Evolutionary conservation across 495 filamentous ascomycete species (phyloP).

Genomic region (Trichocladium antarcticum): DNA sequence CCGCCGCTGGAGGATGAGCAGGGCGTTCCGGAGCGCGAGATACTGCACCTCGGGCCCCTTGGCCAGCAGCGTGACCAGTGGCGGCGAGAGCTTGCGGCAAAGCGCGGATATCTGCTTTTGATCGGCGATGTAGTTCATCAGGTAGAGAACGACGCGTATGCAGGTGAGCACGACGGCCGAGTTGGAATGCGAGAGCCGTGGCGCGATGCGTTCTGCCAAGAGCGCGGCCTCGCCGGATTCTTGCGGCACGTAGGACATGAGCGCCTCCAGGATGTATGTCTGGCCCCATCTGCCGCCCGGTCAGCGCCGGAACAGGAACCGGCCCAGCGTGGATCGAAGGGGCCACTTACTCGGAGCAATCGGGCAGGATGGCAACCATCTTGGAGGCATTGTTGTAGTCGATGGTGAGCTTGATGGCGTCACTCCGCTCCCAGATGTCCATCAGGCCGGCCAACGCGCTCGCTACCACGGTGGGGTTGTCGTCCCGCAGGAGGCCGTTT

Average conservation of each 20-base stretch:
- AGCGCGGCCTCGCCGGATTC: conserved; percentile 77
- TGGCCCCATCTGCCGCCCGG: conserved; percentile 72
- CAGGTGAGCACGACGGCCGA: conserved; percentile 93
- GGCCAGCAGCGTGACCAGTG: conserved; percentile 86
- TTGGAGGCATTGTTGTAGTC: conserved; percentile 96
- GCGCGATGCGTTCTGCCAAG: conserved; percentile 85
- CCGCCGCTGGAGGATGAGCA: conserved; percentile 84
- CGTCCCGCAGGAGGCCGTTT: conserved; percentile 82
- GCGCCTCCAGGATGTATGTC: conserved; percentile 93
- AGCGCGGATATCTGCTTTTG: conserved; percentile 82
- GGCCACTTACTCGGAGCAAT: conserved; percentile 84
- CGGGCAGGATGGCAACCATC: conserved; percentile 89
- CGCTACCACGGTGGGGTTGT: conserved; percentile 94
- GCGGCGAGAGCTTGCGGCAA: conserved; percentile 88
- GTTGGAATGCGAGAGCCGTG: conserved; percentile 89
- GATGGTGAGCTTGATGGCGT: conserved; percentile 94
- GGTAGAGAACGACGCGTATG: conserved; percentile 88
- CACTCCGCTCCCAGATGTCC: conserved; percentile 98
- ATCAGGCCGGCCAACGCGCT: conserved; percentile 85
- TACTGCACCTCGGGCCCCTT: conserved; percentile 98
- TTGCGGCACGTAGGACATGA: conserved; percentile 97
- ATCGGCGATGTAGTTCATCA: conserved; percentile 98
- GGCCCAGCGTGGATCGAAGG: background rate
- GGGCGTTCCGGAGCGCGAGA: conserved; percentile 83
- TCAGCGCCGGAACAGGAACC: conserved; percentile 14